Base-by-base conservation (phyloP, 169 alveolate genomes). In the Plasmodium blacklocki region DNA sequence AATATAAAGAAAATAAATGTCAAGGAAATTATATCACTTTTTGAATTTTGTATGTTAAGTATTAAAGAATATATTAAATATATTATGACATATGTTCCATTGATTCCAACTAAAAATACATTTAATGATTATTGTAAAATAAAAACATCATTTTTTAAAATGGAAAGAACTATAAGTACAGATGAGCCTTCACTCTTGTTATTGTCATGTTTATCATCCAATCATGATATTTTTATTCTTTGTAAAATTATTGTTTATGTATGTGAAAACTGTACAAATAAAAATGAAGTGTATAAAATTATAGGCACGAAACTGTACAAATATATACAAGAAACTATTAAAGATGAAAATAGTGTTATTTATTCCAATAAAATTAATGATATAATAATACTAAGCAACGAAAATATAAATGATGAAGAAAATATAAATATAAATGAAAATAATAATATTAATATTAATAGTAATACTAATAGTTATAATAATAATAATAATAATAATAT, bases 131-230 rank as follows among this genome's bases (percentile, higher is more conserved):
- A 83, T 72, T 68, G 85, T 26, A 68, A 83, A 39, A 59, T 83
- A 5, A 83, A 83, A 62, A 83, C 91, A 21, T 83, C 85, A 45
- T 83, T 67, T 60, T 83, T 56, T 68, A 83, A 83, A 60, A 68
- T 83, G 29, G 91, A 83, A 68, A 83, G 59, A 68, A 47, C 74
- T 26, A 74, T 71, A 86, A 54, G 43, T 18, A 88, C 95, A 19
- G 96, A 88, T 58, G 73, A 93, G 8, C 88, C 94, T 8, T 59
- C 96, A 12, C 88, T 94, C 59, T 80, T 92, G 73, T 85, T 94
- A 75, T 78, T 94, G 76, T 62, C 94, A 14, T 94, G 89, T 62
- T 91, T 94, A 29, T 93, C 95, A 47, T 74, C 91, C 9, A 74
- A 94, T 72, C 95, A 94, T 47, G 86, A 88, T 58, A 64, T 94